Evolutionary conservation across 1,284 basidiomycete genomes (phyloP), one percentile per base, ranked within the genome.

Genomic region (Tilletia horrida): DNA sequence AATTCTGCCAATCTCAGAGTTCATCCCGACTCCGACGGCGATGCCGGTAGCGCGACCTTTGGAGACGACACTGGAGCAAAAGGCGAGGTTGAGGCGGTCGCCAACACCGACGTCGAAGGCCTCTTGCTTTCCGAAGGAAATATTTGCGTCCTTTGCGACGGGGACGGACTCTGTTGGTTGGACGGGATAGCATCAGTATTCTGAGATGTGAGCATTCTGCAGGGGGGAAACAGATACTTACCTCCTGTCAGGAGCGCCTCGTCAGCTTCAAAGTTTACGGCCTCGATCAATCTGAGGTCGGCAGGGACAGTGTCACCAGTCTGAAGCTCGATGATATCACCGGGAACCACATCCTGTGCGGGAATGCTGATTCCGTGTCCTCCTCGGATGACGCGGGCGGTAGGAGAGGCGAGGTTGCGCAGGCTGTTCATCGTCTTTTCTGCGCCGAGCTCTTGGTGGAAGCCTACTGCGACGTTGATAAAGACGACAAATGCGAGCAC

Each of bases 181-280:
- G 16, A 3, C 2, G 21, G 50, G 25, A 23, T 27, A 21, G 50
- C 1, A 52, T 4, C 23, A 14, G 7, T 14, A 4, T n/a, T n/a
- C n/a, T 52, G 47, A 48, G 16, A 21, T 52, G 6, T 52, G 11
- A 25, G 6, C n/a, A 52, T 27, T 7, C 45, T n/a, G 29, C 23
- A 35, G 16, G 55, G 25, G 23, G 13, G 29, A 18, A 25, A 40
- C 35, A 40, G 35, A 31, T 31, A 59, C 55, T 59, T 21, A 59
- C 55, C 55, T 63, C 88, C 89, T 1, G 88, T 90, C n/a, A 90
- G 83, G 42, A 89, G 84, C 3, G 88, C 87, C 77, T 89, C 88
- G 69, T 89, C 88, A 21, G 85, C 73, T 70, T 81, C 79, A 25
- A 81, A 80, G 70, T 81, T 80, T 73, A 75, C 78, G 45, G 75